Evolutionary conservation across 2,329 filamentous ascomycete species (phyloP).

Genomic region (Samsoniella hepiali): DNA sequence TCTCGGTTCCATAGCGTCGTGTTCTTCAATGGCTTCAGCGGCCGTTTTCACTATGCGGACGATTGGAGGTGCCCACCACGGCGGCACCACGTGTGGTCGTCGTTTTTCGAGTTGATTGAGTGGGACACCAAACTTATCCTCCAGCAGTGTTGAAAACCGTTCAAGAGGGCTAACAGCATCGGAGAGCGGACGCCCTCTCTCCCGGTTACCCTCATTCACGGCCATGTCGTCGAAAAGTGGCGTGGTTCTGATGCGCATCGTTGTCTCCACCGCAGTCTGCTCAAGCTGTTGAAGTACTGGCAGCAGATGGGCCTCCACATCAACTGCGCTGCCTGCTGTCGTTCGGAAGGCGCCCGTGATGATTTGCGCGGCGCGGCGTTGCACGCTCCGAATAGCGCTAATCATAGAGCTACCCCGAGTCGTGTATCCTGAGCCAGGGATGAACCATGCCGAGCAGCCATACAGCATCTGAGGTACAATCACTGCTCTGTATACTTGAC

Average conservation of each 20-base stretch:
- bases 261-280: conserved; percentile 25
- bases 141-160: not conserved
- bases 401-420: conserved; percentile 17
- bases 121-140: not conserved
- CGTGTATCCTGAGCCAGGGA: not conserved
- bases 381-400: conserved; percentile 22
- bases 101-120: not conserved
- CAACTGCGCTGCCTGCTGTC: conserved; percentile 24
- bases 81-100: not conserved
- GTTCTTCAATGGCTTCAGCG: not conserved
- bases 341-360: conserved; percentile 28
- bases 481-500: not conserved
- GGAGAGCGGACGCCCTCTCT: not conserved
- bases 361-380: conserved; percentile 27
- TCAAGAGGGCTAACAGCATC: not conserved
- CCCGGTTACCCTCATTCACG: not conserved
- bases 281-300: conserved; percentile 23
- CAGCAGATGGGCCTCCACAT: conserved; percentile 27
- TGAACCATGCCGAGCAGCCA: not conserved
- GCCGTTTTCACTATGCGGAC: conserved; percentile 1
- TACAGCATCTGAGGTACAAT: not conserved
- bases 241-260: conserved; percentile 24
- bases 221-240: conserved; percentile 18
- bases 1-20: not conserved
- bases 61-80: not conserved